Evolutionary conservation across 805 yeast genomes (phyloP), one percentile per base, ranked within the genome.

Genomic region (Metschnikowia kunwiensis): DNA sequence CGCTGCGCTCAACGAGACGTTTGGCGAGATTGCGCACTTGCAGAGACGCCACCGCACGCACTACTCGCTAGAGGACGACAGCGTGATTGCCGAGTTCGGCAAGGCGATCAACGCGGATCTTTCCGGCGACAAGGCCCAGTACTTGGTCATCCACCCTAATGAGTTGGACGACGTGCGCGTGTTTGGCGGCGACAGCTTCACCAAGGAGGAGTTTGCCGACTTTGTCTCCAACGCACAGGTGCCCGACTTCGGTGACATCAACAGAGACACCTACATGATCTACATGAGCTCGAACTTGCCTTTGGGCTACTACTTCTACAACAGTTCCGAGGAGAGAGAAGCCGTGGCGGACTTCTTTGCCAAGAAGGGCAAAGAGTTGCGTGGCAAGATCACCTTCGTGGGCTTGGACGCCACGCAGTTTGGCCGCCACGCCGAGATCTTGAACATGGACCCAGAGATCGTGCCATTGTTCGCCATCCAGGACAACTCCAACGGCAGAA

Each of bases 381-480:
- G 86, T 70, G 96, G 95, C 45, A 74, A 77, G 57, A 63, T 88
- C 50, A 86, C 84, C 70, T 81, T 93, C 62, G 96, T 85, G 49
- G 94, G 91, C 64, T 72, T 93, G 53, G 89, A 91, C 55, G 95
- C 95, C 40, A 56, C 70, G 37, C 68, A 68, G 54, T 93, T 68
- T 59, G 96, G 96, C 47, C 77, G 75, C 63, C 97, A 91, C 58
- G 96, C 96, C 40, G 82, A 77, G 55, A 77, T 79, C 65, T 75
- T 93, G 60, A 86, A 84, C 73, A 76, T 89, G 77, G 71, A 80
- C 65, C 84, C 86, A 57, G 77, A 80, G 54, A 82, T 84, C 77
- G 55, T 65, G 28, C 98, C 98, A 61, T 77, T 91, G 42, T 82
- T 93, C 58, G 96, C 80, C 32, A 82, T 91, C 50, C 97, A 91